These are phyloP conservation scores for Smittium culicis DNA, from an alignment of 371 early-diverging fungal species.

Conservation along the genomic window DNA sequence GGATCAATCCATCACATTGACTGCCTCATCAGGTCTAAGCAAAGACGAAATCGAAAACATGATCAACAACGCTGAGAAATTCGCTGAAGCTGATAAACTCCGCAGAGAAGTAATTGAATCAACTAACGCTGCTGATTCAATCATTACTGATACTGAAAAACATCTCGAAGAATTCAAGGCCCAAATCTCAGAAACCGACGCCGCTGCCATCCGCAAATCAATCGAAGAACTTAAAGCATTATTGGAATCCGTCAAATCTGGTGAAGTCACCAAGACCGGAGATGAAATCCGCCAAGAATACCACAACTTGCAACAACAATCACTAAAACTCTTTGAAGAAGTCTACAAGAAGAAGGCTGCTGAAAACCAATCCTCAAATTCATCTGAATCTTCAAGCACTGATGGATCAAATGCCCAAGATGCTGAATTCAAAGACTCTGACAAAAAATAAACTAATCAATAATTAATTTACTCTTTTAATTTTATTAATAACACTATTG, in stretches of 20 bases:
- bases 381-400: conserved; percentile 12
- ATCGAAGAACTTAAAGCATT: conserved; percentile 55
- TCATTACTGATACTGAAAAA: conserved; percentile 85
- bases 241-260: conserved; percentile 44
- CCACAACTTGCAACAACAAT: conserved; percentile 64
- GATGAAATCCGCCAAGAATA: conserved; percentile 51
- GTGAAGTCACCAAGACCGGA: conserved; percentile 39
- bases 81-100: conserved; percentile 80
- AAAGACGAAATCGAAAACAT: conserved; percentile 93
- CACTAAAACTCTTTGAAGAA: conserved; percentile 89
- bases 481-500: background rate
- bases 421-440: conserved; percentile 34
- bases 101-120: conserved; percentile 89
- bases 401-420: conserved; percentile 23
- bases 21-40: conserved; percentile 91
- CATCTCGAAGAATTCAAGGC: conserved; percentile 87
- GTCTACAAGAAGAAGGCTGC: conserved; percentile 71
- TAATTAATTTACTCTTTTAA: background rate
- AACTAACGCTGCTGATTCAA: conserved; percentile 80
- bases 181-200: conserved; percentile 69
- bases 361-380: conserved; percentile 17
- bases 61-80: conserved; percentile 82
- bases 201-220: conserved; percentile 62
- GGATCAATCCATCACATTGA: conserved; percentile 91
- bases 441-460: conserved; percentile 24